Conservation (phyloP, 805 yeast species). For the Metschnikowia sp. region DNA sequence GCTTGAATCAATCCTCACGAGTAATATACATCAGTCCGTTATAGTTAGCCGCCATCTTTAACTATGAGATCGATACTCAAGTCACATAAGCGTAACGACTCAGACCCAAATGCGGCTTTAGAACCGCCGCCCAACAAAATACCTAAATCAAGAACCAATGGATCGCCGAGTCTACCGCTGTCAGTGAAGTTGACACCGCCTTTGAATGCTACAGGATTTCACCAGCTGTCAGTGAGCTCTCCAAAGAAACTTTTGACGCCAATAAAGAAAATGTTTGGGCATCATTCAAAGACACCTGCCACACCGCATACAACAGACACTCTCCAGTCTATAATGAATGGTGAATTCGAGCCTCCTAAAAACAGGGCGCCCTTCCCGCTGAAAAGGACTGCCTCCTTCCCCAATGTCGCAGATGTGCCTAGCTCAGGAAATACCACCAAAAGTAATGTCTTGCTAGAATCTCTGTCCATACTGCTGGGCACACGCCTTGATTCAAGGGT, state of each 20-base stretch:
- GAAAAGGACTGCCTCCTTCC: background rate
- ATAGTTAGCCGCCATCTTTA: background rate
- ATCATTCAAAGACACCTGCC: slow-evolving; percentile 15
- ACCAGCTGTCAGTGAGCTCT: slow-evolving; percentile 18
- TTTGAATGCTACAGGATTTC: slow-evolving; percentile 4
- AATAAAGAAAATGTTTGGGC: slow-evolving; percentile 29
- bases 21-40: background rate
- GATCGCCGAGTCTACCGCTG: background rate
- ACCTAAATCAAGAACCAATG: background rate
- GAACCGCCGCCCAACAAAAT: slow-evolving; percentile 2
- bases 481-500: too few relatives aligned
- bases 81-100: slow-evolving; percentile 18
- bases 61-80: slow-evolving; percentile 19
- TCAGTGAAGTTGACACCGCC: slow-evolving; percentile 10
- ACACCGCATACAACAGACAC: slow-evolving; percentile 9
- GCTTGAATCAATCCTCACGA: too few relatives aligned
- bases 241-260: slow-evolving; percentile 40
- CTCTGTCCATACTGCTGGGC: background rate
- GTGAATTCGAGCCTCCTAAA: slow-evolving; percentile 14
- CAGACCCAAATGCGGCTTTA: slow-evolving; percentile 11
- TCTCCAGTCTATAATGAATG: slow-evolving; percentile 9
- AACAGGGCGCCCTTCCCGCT: slow-evolving; percentile 2
- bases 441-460: background rate
- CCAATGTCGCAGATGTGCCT: slow-evolving; percentile 8
- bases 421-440: background rate